Base-by-base conservation (phyloP, 768 basidiomycete species). In the Termitomyces sp. region DNA sequence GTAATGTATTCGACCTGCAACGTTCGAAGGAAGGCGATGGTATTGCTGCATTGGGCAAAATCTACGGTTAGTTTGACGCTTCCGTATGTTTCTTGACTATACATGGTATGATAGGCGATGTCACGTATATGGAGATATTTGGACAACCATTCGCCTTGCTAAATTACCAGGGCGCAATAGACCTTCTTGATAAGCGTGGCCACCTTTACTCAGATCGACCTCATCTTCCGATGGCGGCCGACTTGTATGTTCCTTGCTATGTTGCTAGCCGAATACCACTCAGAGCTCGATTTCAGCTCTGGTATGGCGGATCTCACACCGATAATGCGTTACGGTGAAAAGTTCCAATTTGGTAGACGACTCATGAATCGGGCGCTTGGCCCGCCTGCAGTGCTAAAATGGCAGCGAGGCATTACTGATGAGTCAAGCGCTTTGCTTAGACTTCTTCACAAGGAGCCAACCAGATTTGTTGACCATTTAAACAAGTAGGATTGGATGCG, bases 261-360 rank as follows among this genome's bases (percentile, higher is more conserved):
- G 3, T 2, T 35, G 14, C 19, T 14, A 27, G 2, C 17, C 49
- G 5, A 35, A 35, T 25, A 37, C 14, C 19, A 12, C 7, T 45
- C 9, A 12, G 4, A 16, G 17, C n/a, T 35, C 11, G 3, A 30
- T 39, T 9, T 35, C 17, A 63, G 62, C 19, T 63, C 59, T 39
- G 62, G 62, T n/a, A 61, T 63, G 62, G 62, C 55, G 2, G 62
- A 63, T 42, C 60, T 63, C 44, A 59, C 58, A 21, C 62, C 62
- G 10, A 59, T 63, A 32, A 61, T 61, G 58, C 58, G 52, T 25
- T 61, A 63, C 25, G 62, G 62, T 23, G 61, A 57, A 51, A 59
- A 55, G 42, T 57, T 58, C 52, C 56, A 61, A 30, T 58, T 59
- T 62, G 61, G 65, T 46, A 44, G 60, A 17, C 45, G 57, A 17